phyloP scores from a whole-genome alignment of 2,329 filamentous ascomycete genomes.

The Stachybotrys elegans region DNA sequence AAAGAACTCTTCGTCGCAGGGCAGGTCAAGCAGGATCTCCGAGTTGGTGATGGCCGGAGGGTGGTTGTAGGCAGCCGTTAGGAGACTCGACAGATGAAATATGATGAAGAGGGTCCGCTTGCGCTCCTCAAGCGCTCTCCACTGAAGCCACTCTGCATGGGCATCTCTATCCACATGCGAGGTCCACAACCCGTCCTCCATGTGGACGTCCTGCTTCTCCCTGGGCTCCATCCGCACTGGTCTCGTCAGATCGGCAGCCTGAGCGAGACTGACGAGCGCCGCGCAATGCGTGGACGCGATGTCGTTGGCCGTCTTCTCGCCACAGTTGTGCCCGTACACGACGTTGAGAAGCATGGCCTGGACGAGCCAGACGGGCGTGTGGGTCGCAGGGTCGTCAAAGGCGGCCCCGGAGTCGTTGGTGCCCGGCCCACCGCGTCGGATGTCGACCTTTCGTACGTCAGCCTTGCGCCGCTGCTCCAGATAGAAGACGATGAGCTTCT shows the following conservation, averaged over 20 bases:
- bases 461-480: conserved; percentile 86
- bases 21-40: conserved; percentile 82
- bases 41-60: conserved; percentile 88
- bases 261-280: conserved; percentile 82
- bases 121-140: conserved; percentile 84
- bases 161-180: conserved; percentile 47
- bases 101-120: conserved; percentile 90
- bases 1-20: conserved; percentile 91
- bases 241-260: conserved; percentile 70
- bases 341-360: conserved; percentile 97
- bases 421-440: conserved; percentile 46
- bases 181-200: conserved; percentile 45
- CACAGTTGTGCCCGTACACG: conserved; percentile 91
- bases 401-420: conserved; percentile 42
- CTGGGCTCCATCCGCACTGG: conserved; percentile 39
- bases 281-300: conserved; percentile 91
- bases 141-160: conserved; percentile 65
- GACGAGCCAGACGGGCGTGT: conserved; percentile 89
- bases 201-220: conserved; percentile 50
- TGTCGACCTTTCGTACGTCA: conserved; percentile 64
- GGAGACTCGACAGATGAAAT: conserved; percentile 84
- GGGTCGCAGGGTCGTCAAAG: conserved; percentile 54
- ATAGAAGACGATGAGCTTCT: conserved; percentile 92
- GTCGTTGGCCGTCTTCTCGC: conserved; percentile 83
- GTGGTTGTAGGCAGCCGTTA: conserved; percentile 91